Percentiles rank a stretch among this genome's conserved stretches.
Evolutionary conservation across 192 early-diverging fungal species (phyloP).

Genomic region (Linnemannia zychae): DNA sequence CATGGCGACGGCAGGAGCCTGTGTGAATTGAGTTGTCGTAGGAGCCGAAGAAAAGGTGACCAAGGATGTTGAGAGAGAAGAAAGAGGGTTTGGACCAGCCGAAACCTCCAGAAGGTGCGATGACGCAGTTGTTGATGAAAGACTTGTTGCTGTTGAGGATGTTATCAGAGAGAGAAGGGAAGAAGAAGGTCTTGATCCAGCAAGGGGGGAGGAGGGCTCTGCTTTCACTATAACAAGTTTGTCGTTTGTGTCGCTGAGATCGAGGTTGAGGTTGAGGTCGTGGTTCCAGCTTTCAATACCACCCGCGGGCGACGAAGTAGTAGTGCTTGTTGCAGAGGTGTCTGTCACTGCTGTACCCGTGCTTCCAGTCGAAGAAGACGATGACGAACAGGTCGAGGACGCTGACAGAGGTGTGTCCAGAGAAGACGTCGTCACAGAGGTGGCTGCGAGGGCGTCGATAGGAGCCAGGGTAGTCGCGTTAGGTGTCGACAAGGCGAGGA

Average conservation of each 20-base stretch:
- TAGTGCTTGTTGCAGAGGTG: not conserved
- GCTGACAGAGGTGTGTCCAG: not conserved
- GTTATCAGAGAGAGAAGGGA: conserved; percentile 2
- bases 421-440: not conserved
- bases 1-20: not conserved
- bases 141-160: not conserved
- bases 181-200: not conserved
- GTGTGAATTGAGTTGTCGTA: not conserved
- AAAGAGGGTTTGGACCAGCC: not conserved
- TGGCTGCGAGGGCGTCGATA: not conserved
- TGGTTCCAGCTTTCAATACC: conserved; percentile 16
- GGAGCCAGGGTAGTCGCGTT: not conserved
- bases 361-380: not conserved
- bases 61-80: not conserved
- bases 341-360: not conserved
- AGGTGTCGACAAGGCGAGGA: not conserved
- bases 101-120: not conserved
- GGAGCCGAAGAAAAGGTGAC: not conserved
- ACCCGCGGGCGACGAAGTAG: not conserved
- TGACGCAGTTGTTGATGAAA: not conserved
- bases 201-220: conserved; percentile 34
- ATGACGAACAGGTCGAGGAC: not conserved
- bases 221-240: conserved; percentile 14
- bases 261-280: not conserved
- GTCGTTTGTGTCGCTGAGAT: not conserved